Base-by-base conservation (phyloP, 805 yeast species). In the Kodamaea lidongshanica region DNA sequence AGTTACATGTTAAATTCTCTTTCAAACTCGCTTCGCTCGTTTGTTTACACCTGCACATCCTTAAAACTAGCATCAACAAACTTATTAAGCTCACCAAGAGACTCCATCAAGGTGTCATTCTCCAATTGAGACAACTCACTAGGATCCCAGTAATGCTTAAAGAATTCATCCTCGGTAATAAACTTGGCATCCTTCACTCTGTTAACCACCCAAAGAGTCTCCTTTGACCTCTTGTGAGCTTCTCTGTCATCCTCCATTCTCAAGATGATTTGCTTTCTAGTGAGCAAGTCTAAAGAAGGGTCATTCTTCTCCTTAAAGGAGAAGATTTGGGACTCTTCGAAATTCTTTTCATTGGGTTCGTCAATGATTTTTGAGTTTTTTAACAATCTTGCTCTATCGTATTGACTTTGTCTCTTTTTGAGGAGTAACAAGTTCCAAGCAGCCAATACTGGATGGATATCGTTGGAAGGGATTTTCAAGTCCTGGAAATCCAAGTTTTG, bases 171-270 rank as follows among this genome's bases (percentile, higher is more conserved):
- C 42, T 56, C 71, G 4, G 56, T 64, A 37, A 55, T 65, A 19
- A 38, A 45, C 26, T 32, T 50, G 4, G 54, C 29, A 2, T 54
- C 64, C 9, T 53, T 52, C 1, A 68, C 62, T 35, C 83, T 55
- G 18, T 65, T 67, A 1, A 80, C 75, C 7, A 77, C 69, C 95
- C 96, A 86, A 13, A 77, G 63, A 7, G 70, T 73, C 46, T 89
- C 96, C 44, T 88, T 86, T 9, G 81, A 72, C 40, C 83, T 70
- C 50, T 89, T 89, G 47, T 85, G 87, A 25, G 95, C 65, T 51
- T 89, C 98, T 42, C 98, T 65, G 51, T 89, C 97, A 39, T 80
- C 88, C 50, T 89, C 96, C 79, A 89, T 86, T 37, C 97, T 62
- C 20, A 74, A 68, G 11, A 86, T 50, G 11, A 83, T 75, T 41